Base-by-base conservation (phyloP, 2,329 filamentous ascomycete species). In the Claviceps quebecensis region DNA sequence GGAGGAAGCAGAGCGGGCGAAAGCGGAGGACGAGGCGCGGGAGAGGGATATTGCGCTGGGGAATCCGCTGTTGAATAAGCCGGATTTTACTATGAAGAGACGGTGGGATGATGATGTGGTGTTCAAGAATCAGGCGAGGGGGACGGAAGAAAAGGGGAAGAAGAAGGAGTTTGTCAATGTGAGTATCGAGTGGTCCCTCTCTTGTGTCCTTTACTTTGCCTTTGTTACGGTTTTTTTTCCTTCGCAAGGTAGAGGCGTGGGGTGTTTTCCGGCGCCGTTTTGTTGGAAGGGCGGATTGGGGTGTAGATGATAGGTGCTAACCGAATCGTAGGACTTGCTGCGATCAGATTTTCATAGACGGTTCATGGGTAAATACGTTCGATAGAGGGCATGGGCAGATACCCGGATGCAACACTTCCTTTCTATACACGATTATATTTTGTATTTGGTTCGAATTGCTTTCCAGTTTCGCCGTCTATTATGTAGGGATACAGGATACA, bases 151-250 rank as follows among this genome's bases (percentile, higher is more conserved):
- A 56, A 90, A 84, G 72, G 82, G 84, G 72, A 80, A 78, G 69
- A 94, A 91, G 72, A 94, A 91, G 72, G 90, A 95, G 68, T 98
- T 98, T 70, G 90, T 98, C 67, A 98, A 98, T 65, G 89, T 87
- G 66, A 71, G 82, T 52, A 14, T 40, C 3, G 7, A 2, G 19
- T 16, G 40, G 46, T 45, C 36, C 41, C 16, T 1, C 8, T 11
- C 19, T 36, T 44, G 50, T 16, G 39, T 51, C 3, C 48, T 19
- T 40, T 47, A 49, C n/a, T 17, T 50, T 38, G 53, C 39, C 46
- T 36, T 16, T 44, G 23, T n/a, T 45, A 45, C 43, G 2, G 16
- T 9, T 0, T 26, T 16, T 6, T 41, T 19, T n/a, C 17, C 7
- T 39, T 34, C 29, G 9, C 29, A 34, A 4, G 29, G 9, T 34